phyloP scores from a whole-genome alignment of 139 green algal genomes.

The Medakamo hakoo region DNA sequence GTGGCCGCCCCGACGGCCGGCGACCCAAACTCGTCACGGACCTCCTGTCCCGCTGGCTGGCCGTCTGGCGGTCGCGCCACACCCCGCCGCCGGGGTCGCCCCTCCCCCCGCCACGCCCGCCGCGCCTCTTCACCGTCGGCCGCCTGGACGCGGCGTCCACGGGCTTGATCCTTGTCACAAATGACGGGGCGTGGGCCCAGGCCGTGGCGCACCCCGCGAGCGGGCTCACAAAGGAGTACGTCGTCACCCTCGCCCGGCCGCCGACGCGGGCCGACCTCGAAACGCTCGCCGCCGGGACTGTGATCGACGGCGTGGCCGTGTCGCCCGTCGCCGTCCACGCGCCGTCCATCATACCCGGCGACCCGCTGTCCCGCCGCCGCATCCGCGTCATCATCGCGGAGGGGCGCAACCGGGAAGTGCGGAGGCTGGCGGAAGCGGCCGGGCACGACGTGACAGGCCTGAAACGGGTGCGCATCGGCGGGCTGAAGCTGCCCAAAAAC shows the following conservation, averaged over 20 bases:
- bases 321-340: constrained; percentile 18
- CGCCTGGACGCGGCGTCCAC: constrained; percentile 73
- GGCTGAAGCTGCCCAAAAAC: constrained; percentile 43
- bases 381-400: constrained; percentile 59
- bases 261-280: constrained; percentile 28
- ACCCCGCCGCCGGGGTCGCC: constrained; percentile 14
- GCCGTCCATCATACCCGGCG: constrained; percentile 12
- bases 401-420: constrained; percentile 71
- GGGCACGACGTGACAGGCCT: constrained; percentile 57
- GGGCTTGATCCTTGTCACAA: constrained; percentile 90
- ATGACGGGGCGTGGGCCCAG: constrained; percentile 80
- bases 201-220: constrained; percentile 36
- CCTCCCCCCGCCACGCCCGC: too few species aligned
- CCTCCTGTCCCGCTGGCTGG: constrained; percentile 42
- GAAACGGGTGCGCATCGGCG: constrained; percentile 64
- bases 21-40: constrained; percentile 54
- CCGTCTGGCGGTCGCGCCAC: constrained; percentile 16
- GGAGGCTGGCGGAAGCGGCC: constrained; percentile 39
- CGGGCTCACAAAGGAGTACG: constrained; percentile 56
- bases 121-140: constrained; percentile 86
- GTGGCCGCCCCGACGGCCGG: constrained; percentile 5
- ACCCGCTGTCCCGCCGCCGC: constrained; percentile 8
- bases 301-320: constrained; percentile 21
- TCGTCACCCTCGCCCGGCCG: constrained; percentile 23
- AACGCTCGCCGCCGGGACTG: constrained; percentile 19